Base-by-base conservation (phyloP, 129 eudicot species). In the Tagetes erecta region DNA sequence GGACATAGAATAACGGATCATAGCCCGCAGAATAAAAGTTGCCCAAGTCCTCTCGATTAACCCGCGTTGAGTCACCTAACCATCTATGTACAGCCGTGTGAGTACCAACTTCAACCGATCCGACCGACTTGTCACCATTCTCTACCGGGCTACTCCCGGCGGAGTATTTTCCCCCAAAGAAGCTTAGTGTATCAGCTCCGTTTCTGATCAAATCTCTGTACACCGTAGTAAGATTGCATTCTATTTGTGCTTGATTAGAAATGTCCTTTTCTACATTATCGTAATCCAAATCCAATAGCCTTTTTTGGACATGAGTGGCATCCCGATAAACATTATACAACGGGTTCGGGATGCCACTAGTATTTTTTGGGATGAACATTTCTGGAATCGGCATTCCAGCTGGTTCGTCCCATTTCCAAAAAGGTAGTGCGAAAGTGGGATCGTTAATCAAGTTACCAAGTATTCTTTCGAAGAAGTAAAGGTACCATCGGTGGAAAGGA, bases 371-470 rank as follows among this genome's bases (percentile, higher is more conserved):
- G 0, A 27, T 6, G 44, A 66, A 82, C n/a, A 85, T 65, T 0
- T 40, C 67, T 0, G 89, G 89, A 7, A 85, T 63, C 33, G 5
- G 13, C 86, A 85, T 85, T 4, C 83, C 85, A 5, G 20, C 83
- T 0, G 89, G 86, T 3, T 64, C 40, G 53, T 85, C 89, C 84
- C 86, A 82, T 40, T 82, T 85, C 89, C 89, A 85, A 66, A 59
- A 85, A 0, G 86, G 86, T 36, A 85, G 58, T 0, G 84, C 86
- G 42, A 85, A 85, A 39, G 80, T 82, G 0, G 84, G 82, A 39
- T 85, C 86, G 10, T 76, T 49, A 1, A 85, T 85, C 60, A 86
- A 72, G 27, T 78, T 83, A 0, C 91, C 88, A 37, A 83, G 75
- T 3, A 84, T 86, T 68, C 51, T 45, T 58, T 85, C 89, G 11